Evolutionary conservation across 176 grass and related monocot genomes (phyloP).

Genomic region (Oryza australiensis): DNA sequence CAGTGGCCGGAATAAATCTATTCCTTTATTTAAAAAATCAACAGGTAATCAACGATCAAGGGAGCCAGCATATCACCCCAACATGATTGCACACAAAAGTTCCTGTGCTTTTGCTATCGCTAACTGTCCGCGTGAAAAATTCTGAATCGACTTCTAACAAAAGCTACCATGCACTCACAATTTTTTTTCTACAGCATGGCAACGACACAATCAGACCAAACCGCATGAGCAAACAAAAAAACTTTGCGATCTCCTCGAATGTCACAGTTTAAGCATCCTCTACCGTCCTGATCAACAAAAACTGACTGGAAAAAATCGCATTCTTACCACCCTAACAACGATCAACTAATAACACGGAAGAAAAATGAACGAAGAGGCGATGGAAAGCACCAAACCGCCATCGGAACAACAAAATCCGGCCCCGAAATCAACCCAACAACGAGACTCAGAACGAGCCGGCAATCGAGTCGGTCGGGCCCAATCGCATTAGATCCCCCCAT

Average conservation of each 20-base stretch:
- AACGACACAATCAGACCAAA: neutral
- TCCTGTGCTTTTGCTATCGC: neutral
- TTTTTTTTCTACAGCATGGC: neutral
- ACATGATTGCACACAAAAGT: neutral
- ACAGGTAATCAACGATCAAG: no score
- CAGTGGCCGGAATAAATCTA: no score
- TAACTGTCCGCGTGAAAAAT: neutral
- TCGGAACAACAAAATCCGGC: neutral
- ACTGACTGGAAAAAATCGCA: neutral
- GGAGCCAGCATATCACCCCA: neutral
- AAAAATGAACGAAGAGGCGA: neutral
- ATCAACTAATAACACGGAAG: neutral
- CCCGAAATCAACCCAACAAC: neutral
- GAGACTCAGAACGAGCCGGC: neutral
- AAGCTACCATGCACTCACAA: neutral
- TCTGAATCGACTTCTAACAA: neutral
- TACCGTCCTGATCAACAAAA: neutral
- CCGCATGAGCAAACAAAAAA: neutral
- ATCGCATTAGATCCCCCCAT: conserved; percentile 9
- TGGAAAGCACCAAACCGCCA: no score
- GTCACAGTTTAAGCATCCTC: neutral
- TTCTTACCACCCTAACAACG: neutral
- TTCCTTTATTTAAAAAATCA: no score
- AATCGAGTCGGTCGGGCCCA: neutral
- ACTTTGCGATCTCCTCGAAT: neutral